Percentiles rank a stretch among this genome's conserved stretches.
Evolutionary conservation across 2,329 filamentous ascomycete species (phyloP).

Genomic region (Penicillium nordicum): DNA sequence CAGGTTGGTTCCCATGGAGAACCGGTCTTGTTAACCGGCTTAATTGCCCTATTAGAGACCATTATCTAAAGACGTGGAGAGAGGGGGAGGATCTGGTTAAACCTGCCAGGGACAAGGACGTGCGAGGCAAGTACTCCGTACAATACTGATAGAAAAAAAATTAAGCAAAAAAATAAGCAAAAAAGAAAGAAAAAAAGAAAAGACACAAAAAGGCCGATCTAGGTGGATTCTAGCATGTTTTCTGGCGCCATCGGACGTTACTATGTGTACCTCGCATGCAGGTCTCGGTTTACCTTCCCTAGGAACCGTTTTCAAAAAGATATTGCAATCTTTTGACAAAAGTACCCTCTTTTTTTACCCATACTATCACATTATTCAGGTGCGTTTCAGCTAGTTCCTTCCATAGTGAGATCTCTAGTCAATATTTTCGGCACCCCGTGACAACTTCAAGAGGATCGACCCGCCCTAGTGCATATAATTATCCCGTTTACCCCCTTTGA

Average conservation of each 20-base stretch:
- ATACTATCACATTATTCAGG: background rate
- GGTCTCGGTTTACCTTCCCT: constrained; percentile 21
- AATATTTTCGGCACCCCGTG: constrained; percentile 11
- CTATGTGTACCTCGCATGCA: constrained; percentile 10
- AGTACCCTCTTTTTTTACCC: background rate
- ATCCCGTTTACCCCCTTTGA: background rate
- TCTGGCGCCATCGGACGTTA: constrained; percentile 14
- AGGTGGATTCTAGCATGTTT: constrained; percentile 8
- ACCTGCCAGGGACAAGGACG: constrained; percentile 22
- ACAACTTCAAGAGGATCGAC: background rate
- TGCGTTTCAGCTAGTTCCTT: background rate
- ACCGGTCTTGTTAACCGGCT: constrained; percentile 3
- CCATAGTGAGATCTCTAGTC: background rate
- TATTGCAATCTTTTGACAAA: background rate
- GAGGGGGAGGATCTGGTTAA: background rate
- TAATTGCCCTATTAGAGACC: constrained; percentile 9
- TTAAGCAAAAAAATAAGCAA: background rate
- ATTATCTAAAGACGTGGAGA: background rate
- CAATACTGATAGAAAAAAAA: background rate
- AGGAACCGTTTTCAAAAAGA: background rate
- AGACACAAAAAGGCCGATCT: constrained; percentile 9
- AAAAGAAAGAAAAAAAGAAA: constrained; percentile 3
- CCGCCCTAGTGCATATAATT: background rate
- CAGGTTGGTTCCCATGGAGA: constrained; percentile 6
- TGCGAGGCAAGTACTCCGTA: constrained; percentile 11